Conservation (phyloP, 495 filamentous ascomycete species). For the Xylaria castorea region DNA sequence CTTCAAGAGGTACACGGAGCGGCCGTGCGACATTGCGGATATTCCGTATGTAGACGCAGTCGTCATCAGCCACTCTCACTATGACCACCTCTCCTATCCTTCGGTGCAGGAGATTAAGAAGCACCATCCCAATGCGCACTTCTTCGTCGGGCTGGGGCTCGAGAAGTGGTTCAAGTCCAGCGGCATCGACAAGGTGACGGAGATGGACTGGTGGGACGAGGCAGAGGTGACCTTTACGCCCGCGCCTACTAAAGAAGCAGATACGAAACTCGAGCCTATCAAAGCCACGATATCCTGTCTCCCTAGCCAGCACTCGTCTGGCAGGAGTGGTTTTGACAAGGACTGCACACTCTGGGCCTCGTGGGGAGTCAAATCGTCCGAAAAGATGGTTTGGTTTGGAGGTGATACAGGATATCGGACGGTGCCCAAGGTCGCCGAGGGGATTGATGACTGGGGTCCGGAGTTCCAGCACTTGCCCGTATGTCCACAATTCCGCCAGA, state of each 20-base stretch:
- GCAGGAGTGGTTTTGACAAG: slow-evolving; percentile 71
- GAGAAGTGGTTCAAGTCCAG: slow-evolving; percentile 79
- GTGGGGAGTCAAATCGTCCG: slow-evolving; percentile 79
- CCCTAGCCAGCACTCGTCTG: slow-evolving; percentile 85
- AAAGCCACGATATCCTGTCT: slow-evolving; percentile 79
- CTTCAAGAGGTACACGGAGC: slow-evolving; percentile 81
- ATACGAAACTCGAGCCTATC: slow-evolving; percentile 55
- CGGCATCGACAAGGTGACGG: slow-evolving; percentile 77
- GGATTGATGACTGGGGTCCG: slow-evolving; percentile 74
- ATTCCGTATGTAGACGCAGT: slow-evolving; percentile 87
- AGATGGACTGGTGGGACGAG: slow-evolving; percentile 97
- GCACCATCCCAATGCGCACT: slow-evolving; percentile 79
- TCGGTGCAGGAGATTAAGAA: slow-evolving; percentile 74
- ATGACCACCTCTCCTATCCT: slow-evolving; percentile 86
- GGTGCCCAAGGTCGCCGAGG: slow-evolving; percentile 71
- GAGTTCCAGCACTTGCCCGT: slow-evolving; percentile 71
- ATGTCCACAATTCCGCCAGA: slow-evolving; percentile 87
- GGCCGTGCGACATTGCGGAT: slow-evolving; percentile 78
- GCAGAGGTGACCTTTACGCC: slow-evolving; percentile 70
- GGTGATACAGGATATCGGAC: slow-evolving; percentile 83
- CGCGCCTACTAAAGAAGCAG: slow-evolving; percentile 33
- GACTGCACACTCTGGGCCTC: slow-evolving; percentile 83
- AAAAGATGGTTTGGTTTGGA: slow-evolving; percentile 76
- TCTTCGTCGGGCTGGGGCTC: slow-evolving; percentile 89
- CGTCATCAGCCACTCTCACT: slow-evolving; percentile 91